These are phyloP conservation scores for Monilinia fructigena DNA, from an alignment of 2,329 filamentous ascomycete genomes.

Conservation along the genomic window DNA sequence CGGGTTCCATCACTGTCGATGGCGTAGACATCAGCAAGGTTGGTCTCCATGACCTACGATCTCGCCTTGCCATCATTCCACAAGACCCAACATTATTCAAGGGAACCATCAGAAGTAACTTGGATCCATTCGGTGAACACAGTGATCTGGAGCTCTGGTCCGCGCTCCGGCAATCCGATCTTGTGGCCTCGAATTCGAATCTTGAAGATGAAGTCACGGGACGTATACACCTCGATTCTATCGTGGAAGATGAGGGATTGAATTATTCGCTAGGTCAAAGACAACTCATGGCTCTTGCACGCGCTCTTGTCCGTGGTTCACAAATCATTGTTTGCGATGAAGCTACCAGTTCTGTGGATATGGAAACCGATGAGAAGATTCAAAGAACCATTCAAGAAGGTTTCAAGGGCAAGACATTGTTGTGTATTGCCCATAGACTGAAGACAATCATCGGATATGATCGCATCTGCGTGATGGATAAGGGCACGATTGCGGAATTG, in stretches of 20 bases:
- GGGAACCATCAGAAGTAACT: constrained; percentile 74
- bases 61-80: constrained; percentile 76
- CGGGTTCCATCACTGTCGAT: constrained; percentile 64
- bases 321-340: constrained; percentile 98
- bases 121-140: constrained; percentile 79
- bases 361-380: constrained; percentile 96
- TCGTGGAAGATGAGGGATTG: constrained; percentile 89
- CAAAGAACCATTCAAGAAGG: constrained; percentile 82
- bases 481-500: constrained; percentile 81
- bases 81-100: constrained; percentile 83
- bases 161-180: constrained; percentile 72
- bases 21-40: constrained; percentile 69
- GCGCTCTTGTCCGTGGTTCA: constrained; percentile 81
- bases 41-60: constrained; percentile 72
- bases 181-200: constrained; percentile 54
- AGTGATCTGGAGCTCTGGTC: constrained; percentile 76
- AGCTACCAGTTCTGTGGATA: constrained; percentile 88
- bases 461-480: constrained; percentile 94
- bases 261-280: constrained; percentile 96
- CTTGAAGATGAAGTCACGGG: constrained; percentile 43
- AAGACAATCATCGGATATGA: constrained; percentile 94
- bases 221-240: constrained; percentile 77
- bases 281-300: constrained; percentile 90
- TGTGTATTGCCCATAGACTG: constrained; percentile 90
- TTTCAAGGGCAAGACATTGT: constrained; percentile 81